Conservation (phyloP, 768 basidiomycete genomes). For the Chlorophyllum brunneum region DNA sequence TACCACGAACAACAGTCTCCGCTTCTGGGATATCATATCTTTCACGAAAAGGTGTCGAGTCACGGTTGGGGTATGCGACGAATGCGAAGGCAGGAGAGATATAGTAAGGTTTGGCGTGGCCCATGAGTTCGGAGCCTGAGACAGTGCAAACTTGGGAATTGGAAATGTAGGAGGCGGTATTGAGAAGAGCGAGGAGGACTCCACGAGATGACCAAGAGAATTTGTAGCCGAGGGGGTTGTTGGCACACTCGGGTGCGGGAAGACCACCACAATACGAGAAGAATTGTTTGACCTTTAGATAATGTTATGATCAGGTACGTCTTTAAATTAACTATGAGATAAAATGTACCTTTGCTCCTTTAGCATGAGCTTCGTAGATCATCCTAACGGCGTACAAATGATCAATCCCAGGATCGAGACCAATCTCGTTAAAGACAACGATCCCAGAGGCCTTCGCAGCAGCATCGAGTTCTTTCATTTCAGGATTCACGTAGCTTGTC, state of each 20-base stretch:
- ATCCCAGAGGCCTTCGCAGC: slow-evolving; percentile 85
- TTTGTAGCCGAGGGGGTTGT: slow-evolving; percentile 98
- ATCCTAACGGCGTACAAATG: slow-evolving; percentile 93
- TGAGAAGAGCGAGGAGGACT: slow-evolving; percentile 91
- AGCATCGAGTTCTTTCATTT: slow-evolving; percentile 82
- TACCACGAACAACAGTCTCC: slow-evolving; percentile 88
- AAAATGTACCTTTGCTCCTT: slow-evolving; percentile 82
- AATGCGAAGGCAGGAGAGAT: slow-evolving; percentile 95
- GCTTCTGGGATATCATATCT: slow-evolving; percentile 93
- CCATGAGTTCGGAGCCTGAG: slow-evolving; percentile 83
- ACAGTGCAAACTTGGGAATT: slow-evolving; percentile 63
- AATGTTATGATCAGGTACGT: slow-evolving; percentile 5
- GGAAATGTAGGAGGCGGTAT: slow-evolving; percentile 78
- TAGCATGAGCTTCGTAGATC: slow-evolving; percentile 88
- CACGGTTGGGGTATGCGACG: slow-evolving; percentile 95
- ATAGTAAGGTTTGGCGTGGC: slow-evolving; percentile 86
- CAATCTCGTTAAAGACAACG: slow-evolving; percentile 96
- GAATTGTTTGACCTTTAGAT: slow-evolving; percentile 77
- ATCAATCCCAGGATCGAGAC: slow-evolving; percentile 93
- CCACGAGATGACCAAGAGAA: slow-evolving; percentile 99
- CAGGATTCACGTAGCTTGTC: slow-evolving; percentile 90
- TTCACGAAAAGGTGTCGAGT: slow-evolving; percentile 87
- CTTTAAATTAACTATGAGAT: not conserved
- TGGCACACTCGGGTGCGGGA: slow-evolving; percentile 85
- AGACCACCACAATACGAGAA: slow-evolving; percentile 95